Evolutionary conservation across 1,139 yeast species (phyloP).

Genomic region (Hemisphaericaspora xylofermentans): DNA sequence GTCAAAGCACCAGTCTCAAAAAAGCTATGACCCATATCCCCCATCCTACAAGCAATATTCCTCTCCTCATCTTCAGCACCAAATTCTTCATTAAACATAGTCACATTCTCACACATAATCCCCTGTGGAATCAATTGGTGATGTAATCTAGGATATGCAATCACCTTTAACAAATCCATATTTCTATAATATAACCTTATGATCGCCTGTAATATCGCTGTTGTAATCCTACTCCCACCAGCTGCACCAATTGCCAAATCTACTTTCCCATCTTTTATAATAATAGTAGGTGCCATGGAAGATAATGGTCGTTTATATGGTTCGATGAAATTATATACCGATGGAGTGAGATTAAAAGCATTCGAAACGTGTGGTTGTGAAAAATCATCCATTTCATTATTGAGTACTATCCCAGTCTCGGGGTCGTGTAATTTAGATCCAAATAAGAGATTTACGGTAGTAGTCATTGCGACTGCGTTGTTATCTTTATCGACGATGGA

Average conservation of each 20-base stretch:
- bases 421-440: slow-evolving; percentile 85
- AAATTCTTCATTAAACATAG: slow-evolving; percentile 30
- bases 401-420: slow-evolving; percentile 75
- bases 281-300: slow-evolving; percentile 75
- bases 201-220: slow-evolving; percentile 80
- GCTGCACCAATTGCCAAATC: slow-evolving; percentile 87
- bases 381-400: slow-evolving; percentile 95
- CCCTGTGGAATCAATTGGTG: slow-evolving; percentile 84
- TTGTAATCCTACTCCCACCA: slow-evolving; percentile 89
- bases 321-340: slow-evolving; percentile 70
- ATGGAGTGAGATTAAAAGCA: slow-evolving; percentile 79
- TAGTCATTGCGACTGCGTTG: slow-evolving; percentile 82
- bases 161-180: slow-evolving; percentile 60
- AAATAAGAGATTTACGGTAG: slow-evolving; percentile 83
- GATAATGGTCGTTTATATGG: slow-evolving; percentile 84
- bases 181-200: slow-evolving; percentile 60
- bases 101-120: slow-evolving; percentile 56
- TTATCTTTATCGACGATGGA: slow-evolving; percentile 68
- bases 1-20: slow-evolving; percentile 38
- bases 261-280: slow-evolving; percentile 54
- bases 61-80: slow-evolving; percentile 3
- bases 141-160: slow-evolving; percentile 80
- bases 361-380: slow-evolving; percentile 70
- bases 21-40: slow-evolving; percentile 29
- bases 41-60: slow-evolving; percentile 16